Conservation (phyloP, 2,329 filamentous ascomycete genomes). For the Xylariaceae sp. region DNA sequence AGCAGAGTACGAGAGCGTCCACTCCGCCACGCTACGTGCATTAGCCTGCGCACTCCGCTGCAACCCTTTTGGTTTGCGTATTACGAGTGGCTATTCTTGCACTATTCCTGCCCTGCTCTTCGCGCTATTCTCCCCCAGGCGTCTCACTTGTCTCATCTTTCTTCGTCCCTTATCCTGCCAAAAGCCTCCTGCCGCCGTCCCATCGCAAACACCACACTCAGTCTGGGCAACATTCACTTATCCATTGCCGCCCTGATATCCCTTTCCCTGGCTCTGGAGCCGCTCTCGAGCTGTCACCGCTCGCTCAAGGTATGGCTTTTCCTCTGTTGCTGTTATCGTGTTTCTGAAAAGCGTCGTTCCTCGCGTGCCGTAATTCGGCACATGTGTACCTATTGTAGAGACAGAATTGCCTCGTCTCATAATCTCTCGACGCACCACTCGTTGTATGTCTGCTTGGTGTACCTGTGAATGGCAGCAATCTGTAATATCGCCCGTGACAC, state of each 20-base stretch:
- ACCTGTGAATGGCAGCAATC: too few relatives aligned
- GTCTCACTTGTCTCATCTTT: neutral
- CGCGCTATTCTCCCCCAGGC: neutral
- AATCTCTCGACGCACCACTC: too few relatives aligned
- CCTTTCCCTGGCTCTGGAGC: neutral
- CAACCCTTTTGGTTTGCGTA: neutral
- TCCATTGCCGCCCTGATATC: constrained; percentile 17
- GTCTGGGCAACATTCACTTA: constrained; percentile 25
- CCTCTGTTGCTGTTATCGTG: too few relatives aligned
- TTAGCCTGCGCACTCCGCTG: constrained; percentile 28
- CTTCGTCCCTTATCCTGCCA: constrained; percentile 3
- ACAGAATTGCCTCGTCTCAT: too few relatives aligned
- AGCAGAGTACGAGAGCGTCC: constrained; percentile 12
- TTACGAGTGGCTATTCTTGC: constrained; percentile 1
- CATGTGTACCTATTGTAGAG: too few relatives aligned
- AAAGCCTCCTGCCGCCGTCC: constrained; percentile 16
- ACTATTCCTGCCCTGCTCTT: constrained; percentile 1
- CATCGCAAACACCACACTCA: constrained; percentile 20
- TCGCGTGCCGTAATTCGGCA: too few relatives aligned
- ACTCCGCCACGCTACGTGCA: constrained; percentile 28
- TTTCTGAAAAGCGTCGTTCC: too few relatives aligned
- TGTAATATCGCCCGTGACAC: too few relatives aligned
- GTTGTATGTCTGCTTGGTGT: too few relatives aligned
- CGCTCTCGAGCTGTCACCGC: constrained; percentile 5
- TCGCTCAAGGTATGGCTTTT: neutral